phyloP scores from a whole-genome alignment of 2,329 filamentous ascomycete species.

The Penicillium oxalicum region DNA sequence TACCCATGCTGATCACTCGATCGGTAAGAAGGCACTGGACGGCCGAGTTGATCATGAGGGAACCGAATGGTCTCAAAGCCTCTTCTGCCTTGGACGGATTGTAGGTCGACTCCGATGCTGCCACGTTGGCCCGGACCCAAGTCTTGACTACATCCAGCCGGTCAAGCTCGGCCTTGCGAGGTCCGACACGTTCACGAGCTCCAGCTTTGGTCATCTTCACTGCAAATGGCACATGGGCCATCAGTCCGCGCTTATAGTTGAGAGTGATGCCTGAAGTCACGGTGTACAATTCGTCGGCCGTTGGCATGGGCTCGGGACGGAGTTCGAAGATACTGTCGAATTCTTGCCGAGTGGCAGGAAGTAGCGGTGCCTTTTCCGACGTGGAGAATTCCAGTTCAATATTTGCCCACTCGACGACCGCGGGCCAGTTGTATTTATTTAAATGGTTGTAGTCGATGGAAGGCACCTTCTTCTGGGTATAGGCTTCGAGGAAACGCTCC shows the following conservation, averaged over 20 bases:
- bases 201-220: conserved; percentile 17
- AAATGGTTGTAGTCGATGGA: conserved; percentile 41
- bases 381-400: conserved; percentile 37
- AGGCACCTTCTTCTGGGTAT: conserved; percentile 39
- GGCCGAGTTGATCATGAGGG: conserved; percentile 34
- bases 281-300: conserved; percentile 34
- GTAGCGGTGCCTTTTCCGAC: conserved; percentile 32
- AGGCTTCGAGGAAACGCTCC: conserved; percentile 41
- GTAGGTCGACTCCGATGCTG: conserved; percentile 41
- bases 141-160: conserved; percentile 38
- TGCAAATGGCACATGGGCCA: conserved; percentile 34
- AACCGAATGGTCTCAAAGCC: conserved; percentile 28
- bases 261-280: conserved; percentile 27
- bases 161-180: conserved; percentile 17
- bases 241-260: conserved; percentile 29
- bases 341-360: conserved; percentile 41
- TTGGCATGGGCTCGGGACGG: conserved; percentile 28
- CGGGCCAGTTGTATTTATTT: conserved; percentile 42
- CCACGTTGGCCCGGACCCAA: conserved; percentile 45
- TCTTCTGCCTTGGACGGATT: conserved; percentile 32
- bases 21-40: conserved; percentile 38
- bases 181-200: background rate
- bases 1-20: conserved; percentile 35
- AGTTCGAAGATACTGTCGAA: conserved; percentile 41
- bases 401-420: conserved; percentile 43